These are phyloP conservation scores for Citrus hindsii DNA, from an alignment of 345 rosid genomes.

Conservation along the genomic window DNA sequence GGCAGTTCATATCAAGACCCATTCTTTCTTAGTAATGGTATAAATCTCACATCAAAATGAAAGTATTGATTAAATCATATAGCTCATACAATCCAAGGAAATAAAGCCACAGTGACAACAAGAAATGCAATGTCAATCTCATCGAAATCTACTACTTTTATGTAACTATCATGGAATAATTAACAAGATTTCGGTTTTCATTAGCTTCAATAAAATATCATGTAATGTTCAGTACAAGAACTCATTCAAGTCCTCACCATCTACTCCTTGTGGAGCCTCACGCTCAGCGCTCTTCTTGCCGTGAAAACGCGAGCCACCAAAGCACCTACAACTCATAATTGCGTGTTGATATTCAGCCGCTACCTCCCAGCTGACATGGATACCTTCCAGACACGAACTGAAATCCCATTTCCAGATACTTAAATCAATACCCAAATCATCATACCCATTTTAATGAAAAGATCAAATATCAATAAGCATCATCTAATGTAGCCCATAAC, in stretches of 20 bases:
- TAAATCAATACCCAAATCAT: not conserved
- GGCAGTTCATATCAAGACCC: not conserved
- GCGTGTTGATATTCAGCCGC: not conserved
- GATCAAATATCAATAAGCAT: not conserved
- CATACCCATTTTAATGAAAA: not conserved
- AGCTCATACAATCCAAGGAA: not conserved
- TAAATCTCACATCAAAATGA: not conserved
- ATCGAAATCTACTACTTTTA: not conserved
- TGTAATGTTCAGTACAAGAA: not conserved
- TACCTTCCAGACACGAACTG: not conserved
- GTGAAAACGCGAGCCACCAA: conserved; percentile 11
- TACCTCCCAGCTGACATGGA: conserved; percentile 22
- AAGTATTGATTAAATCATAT: not conserved
- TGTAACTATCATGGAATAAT: not conserved
- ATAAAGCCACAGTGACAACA: not conserved
- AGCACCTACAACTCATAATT: conserved; percentile 48
- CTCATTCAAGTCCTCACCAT: conserved; percentile 28
- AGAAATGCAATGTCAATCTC: not conserved
- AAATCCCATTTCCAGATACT: not conserved
- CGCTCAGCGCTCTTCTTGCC: conserved; percentile 5
- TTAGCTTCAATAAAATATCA: not conserved
- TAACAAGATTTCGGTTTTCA: not conserved
- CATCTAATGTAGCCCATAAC: not conserved
- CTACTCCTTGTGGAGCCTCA: conserved; percentile 15
- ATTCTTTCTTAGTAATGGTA: not conserved